Percentiles rank a stretch among this genome's conserved stretches.
These are phyloP conservation scores for Naganishia liquefaciens DNA, from an alignment of 1,284 basidiomycete genomes.

Conservation along the genomic window DNA sequence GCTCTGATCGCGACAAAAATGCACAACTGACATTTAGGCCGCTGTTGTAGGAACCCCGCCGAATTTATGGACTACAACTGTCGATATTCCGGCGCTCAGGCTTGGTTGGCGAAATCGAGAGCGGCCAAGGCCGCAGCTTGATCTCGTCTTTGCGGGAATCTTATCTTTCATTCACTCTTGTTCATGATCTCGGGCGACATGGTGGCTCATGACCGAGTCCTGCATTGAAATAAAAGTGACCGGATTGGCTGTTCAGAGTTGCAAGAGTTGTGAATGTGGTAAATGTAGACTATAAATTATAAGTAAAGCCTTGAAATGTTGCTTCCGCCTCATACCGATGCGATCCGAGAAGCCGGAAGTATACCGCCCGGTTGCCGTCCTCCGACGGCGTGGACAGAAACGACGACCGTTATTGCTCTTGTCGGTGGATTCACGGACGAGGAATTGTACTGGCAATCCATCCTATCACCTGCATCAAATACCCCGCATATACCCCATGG, in stretches of 20 bases:
- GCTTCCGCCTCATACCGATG: background rate
- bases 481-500: background rate
- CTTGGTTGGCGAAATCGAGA: conserved; percentile 8
- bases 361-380: background rate
- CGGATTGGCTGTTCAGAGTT: too few species aligned
- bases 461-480: background rate
- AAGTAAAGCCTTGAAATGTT: background rate
- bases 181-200: too few species aligned
- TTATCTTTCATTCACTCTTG: too few species aligned
- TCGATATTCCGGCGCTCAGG: conserved; percentile 22
- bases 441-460: background rate
- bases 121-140: background rate
- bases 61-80: conserved; percentile 30
- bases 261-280: background rate
- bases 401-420: background rate
- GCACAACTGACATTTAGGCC: background rate
- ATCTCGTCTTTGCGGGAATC: background rate
- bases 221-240: too few species aligned
- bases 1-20: background rate
- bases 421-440: background rate
- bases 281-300: background rate
- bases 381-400: too few species aligned
- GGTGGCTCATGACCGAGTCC: too few species aligned
- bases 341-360: background rate
- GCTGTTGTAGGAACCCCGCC: conserved; percentile 4